Evolutionary conservation across 2,329 filamentous ascomycete genomes (phyloP).

Genomic region (Claviceps arundinis): DNA sequence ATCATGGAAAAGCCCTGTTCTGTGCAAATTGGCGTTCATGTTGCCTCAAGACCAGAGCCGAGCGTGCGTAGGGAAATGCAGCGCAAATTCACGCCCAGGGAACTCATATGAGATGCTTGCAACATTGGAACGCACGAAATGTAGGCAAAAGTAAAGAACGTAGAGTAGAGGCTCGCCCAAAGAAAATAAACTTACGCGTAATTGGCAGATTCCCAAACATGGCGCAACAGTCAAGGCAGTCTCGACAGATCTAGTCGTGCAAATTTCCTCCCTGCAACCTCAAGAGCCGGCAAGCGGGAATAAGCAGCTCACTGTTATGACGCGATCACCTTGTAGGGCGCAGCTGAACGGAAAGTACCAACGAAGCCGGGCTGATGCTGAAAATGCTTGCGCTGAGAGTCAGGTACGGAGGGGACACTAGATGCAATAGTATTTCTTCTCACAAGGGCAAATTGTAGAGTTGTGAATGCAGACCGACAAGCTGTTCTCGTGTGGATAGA

Average conservation of each 20-base stretch:
- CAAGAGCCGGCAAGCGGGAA: background rate
- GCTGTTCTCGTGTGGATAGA: background rate
- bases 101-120: background rate
- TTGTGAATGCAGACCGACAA: background rate
- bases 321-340: background rate
- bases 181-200: conserved; percentile 22
- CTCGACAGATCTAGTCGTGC: background rate
- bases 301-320: background rate
- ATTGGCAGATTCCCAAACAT: conserved; percentile 32
- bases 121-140: background rate
- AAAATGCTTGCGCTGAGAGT: background rate
- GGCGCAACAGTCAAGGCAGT: conserved; percentile 7
- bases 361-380: background rate
- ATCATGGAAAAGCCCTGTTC: background rate
- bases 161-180: background rate
- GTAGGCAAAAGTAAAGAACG: background rate
- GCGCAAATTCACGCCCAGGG: background rate
- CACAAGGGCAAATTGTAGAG: no score
- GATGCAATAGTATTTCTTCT: background rate
- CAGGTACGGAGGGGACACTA: background rate
- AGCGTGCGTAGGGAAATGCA: background rate
- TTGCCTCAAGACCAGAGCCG: background rate
- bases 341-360: background rate
- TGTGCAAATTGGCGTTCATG: background rate
- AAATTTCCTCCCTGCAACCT: background rate